These are phyloP conservation scores for Rhizopogon sp. DNA, from an alignment of 768 basidiomycete genomes.

Conservation along the genomic window DNA sequence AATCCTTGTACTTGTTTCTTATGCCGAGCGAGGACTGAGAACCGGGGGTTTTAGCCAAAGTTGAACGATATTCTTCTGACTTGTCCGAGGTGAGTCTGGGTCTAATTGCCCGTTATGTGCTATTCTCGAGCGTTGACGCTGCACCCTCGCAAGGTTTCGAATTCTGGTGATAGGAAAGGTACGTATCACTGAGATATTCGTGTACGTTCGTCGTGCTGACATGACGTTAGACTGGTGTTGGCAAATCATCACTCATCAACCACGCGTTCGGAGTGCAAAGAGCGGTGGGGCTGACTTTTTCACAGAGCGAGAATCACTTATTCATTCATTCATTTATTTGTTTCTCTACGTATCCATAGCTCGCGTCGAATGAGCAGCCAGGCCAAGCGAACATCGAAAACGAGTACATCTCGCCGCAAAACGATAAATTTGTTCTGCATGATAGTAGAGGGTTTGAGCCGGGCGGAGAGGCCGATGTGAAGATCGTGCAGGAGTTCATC, in stretches of 20 bases:
- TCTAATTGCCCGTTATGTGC: not conserved
- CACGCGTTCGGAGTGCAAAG: not conserved
- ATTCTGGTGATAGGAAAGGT: not conserved
- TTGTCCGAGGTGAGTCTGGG: no score
- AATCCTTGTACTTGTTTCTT: no score
- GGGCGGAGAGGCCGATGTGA: conserved; percentile 2
- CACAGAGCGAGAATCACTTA: not conserved
- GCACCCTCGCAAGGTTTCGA: not conserved
- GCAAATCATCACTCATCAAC: not conserved
- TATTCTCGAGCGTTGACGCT: not conserved
- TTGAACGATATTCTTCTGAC: no score
- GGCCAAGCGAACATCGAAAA: conserved; percentile 8
- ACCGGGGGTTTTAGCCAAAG: no score
- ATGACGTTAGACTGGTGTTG: conserved; percentile 9
- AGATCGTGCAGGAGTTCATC: conserved; percentile 7
- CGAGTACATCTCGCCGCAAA: conserved; percentile 3
- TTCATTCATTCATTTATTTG: not conserved
- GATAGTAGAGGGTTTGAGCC: conserved; percentile 13
- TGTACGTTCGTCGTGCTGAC: no score
- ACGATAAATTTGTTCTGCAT: conserved; percentile 8
- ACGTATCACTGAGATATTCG: not conserved
- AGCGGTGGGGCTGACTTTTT: not conserved
- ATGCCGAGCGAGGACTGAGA: no score
- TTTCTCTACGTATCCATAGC: not conserved
- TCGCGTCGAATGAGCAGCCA: not conserved